Evolutionary conservation across 1,284 basidiomycete genomes (phyloP).

Genomic region (Vanrija sp.): DNA sequence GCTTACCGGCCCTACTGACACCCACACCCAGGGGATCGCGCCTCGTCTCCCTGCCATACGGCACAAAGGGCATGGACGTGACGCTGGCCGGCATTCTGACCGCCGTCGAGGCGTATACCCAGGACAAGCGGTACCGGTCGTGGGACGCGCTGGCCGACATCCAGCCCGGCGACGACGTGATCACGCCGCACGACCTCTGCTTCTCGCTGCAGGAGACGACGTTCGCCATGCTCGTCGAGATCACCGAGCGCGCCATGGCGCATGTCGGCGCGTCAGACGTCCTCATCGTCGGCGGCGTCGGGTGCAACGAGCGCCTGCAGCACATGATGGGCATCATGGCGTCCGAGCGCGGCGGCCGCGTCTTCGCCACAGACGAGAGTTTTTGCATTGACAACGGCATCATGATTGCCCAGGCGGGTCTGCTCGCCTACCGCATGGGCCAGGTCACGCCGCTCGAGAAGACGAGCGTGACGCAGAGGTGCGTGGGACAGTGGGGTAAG

Average conservation of each 20-base stretch:
- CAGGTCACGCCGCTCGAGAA: conserved; percentile 68
- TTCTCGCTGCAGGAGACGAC: conserved; percentile 97
- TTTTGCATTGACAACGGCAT: conserved; percentile 99
- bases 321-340: conserved; percentile 99
- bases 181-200: conserved; percentile 91
- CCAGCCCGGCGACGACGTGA: conserved; percentile 58
- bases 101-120: conserved; percentile 80
- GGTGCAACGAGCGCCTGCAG: conserved; percentile 91
- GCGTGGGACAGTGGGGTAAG: conserved; percentile 12
- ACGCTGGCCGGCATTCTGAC: conserved; percentile 90
- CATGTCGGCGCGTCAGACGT: conserved; percentile 96
- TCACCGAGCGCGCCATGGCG: conserved; percentile 98
- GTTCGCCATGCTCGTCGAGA: conserved; percentile 98
- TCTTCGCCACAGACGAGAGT: conserved; percentile 95
- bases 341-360: conserved; percentile 75
- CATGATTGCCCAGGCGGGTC: conserved; percentile 98
- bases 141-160: conserved; percentile 25
- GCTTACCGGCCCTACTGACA: too few relatives aligned
- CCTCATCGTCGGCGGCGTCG: conserved; percentile 95
- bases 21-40: conserved; percentile 51
- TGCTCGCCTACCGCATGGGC: conserved; percentile 92
- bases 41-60: conserved; percentile 80
- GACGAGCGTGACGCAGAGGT: conserved; percentile 87
- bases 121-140: conserved; percentile 66
- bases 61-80: conserved; percentile 99